Percentiles rank a stretch among this genome's conserved stretches.
Conservation (phyloP, 768 basidiomycete species). For the Amanita jacksonii region DNA sequence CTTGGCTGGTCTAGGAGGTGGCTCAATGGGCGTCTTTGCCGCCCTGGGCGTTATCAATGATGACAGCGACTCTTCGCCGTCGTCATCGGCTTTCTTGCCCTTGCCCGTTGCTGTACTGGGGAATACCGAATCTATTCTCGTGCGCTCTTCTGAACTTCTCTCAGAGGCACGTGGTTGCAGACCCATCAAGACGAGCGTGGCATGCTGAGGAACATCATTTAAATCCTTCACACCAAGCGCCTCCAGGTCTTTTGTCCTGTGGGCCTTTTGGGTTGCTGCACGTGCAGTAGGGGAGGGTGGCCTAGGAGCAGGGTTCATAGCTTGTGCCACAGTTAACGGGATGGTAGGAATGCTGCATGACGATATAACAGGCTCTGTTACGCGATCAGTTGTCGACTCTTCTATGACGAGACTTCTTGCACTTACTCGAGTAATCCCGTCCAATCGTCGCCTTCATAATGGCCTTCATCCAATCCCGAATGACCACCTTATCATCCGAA, state of each 20-base stretch:
- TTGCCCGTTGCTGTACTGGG: constrained; percentile 14
- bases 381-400: constrained; percentile 11
- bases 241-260: constrained; percentile 81
- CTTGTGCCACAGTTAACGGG: constrained; percentile 87
- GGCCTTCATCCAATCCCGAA: constrained; percentile 99
- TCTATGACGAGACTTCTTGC: background rate
- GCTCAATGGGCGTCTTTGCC: constrained; percentile 15
- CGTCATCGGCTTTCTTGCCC: constrained; percentile 14
- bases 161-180: constrained; percentile 30
- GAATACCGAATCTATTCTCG: constrained; percentile 48
- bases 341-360: constrained; percentile 97
- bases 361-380: constrained; percentile 82
- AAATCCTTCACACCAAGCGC: constrained; percentile 84
- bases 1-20: constrained; percentile 58
- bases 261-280: constrained; percentile 79
- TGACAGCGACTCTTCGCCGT: too few relatives aligned
- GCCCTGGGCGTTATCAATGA: constrained; percentile 13
- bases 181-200: constrained; percentile 71
- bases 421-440: constrained; percentile 83
- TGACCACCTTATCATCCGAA: constrained; percentile 72
- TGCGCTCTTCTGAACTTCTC: constrained; percentile 42
- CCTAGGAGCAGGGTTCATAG: constrained; percentile 92
- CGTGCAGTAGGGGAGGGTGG: constrained; percentile 88
- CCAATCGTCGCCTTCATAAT: constrained; percentile 98
- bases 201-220: constrained; percentile 69